Percentiles rank a stretch among this genome's conserved stretches.
These are phyloP conservation scores for Cudoniella acicularis DNA, from an alignment of 495 filamentous ascomycete species.

Conservation along the genomic window DNA sequence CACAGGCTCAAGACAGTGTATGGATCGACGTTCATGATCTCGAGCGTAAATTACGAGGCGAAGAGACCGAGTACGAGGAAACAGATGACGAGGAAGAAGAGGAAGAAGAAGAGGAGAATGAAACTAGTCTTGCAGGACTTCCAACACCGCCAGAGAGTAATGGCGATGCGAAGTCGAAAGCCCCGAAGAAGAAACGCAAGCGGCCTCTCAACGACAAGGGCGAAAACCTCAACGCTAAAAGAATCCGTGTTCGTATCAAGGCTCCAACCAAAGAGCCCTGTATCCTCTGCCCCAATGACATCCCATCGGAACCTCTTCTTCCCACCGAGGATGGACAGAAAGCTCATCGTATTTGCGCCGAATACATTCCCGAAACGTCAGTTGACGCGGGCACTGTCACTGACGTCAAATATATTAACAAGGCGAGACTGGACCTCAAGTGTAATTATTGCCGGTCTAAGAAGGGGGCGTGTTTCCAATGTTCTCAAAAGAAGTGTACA, in stretches of 20 bases:
- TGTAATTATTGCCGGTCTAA: conserved; percentile 93
- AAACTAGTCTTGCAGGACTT: conserved; percentile 56
- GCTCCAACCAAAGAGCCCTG: conserved; percentile 77
- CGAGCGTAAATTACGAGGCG: conserved; percentile 87
- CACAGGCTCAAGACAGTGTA: conserved; percentile 80
- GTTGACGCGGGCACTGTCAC: conserved; percentile 75
- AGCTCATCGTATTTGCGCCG: conserved; percentile 84
- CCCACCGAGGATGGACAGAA: conserved; percentile 83
- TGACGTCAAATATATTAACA: conserved; percentile 75
- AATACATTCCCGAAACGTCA: conserved; percentile 89
- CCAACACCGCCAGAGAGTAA: conserved; percentile 74
- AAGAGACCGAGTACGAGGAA: conserved; percentile 87
- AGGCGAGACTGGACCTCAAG: conserved; percentile 83
- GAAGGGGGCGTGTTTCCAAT: conserved; percentile 94
- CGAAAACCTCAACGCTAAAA: conserved; percentile 48
- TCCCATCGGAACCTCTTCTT: conserved; percentile 77
- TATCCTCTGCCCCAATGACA: conserved; percentile 88
- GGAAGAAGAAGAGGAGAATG: conserved; percentile 62
- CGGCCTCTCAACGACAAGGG: conserved; percentile 41
- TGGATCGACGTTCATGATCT: conserved; percentile 97
- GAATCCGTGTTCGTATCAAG: conserved; percentile 66
- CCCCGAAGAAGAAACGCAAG: conserved; percentile 35
- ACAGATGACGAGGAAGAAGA: conserved; percentile 74
- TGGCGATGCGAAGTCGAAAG: conserved; percentile 32
- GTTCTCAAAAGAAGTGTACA: conserved; percentile 90